Conservation (phyloP, 1,139 yeast genomes). For the Scheffersomyces quercinus region DNA sequence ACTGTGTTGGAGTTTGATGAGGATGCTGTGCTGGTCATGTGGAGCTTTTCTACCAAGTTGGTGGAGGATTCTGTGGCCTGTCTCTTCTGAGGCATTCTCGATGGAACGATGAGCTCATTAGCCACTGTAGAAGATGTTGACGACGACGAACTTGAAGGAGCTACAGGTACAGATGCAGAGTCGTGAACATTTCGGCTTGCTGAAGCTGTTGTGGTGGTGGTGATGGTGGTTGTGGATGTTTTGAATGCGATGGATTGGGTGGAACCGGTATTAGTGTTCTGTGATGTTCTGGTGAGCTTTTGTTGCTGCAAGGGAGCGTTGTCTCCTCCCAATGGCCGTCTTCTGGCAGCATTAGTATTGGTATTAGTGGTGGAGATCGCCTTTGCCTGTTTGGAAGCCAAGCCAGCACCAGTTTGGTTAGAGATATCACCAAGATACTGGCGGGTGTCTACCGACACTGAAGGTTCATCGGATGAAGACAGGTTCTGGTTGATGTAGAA, state of each 20-base stretch:
- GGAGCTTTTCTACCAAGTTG: conserved; percentile 47
- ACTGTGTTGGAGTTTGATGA: conserved; percentile 17
- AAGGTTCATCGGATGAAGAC: conserved; percentile 8
- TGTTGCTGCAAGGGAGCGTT: conserved; percentile 30
- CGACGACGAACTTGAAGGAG: conserved; percentile 8
- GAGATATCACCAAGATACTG: conserved; percentile 45
- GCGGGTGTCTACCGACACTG: conserved; percentile 18
- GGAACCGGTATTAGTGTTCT: conserved; percentile 1
- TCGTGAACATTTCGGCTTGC: neutral
- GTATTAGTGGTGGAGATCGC: conserved; percentile 5
- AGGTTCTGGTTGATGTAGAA: conserved; percentile 1
- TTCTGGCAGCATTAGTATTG: conserved; percentile 13
- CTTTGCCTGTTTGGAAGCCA: conserved; percentile 10
- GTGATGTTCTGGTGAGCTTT: conserved; percentile 5
- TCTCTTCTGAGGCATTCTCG: conserved; percentile 55
- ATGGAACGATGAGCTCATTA: conserved; percentile 24
- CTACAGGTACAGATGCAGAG: neutral
- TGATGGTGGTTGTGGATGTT: conserved; percentile 4
- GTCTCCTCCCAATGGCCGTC: conserved; percentile 40
- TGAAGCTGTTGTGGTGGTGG: conserved; percentile 5
- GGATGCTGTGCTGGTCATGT: conserved; percentile 11
- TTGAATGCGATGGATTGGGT: conserved; percentile 2
- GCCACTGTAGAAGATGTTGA: conserved; percentile 6
- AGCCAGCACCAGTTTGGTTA: conserved; percentile 31
- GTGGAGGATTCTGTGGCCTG: conserved; percentile 58